Evolutionary conservation across 2,329 filamentous ascomycete genomes (phyloP), one percentile per base, ranked within the genome.

Genomic region (Clarireedia monteithiana): DNA sequence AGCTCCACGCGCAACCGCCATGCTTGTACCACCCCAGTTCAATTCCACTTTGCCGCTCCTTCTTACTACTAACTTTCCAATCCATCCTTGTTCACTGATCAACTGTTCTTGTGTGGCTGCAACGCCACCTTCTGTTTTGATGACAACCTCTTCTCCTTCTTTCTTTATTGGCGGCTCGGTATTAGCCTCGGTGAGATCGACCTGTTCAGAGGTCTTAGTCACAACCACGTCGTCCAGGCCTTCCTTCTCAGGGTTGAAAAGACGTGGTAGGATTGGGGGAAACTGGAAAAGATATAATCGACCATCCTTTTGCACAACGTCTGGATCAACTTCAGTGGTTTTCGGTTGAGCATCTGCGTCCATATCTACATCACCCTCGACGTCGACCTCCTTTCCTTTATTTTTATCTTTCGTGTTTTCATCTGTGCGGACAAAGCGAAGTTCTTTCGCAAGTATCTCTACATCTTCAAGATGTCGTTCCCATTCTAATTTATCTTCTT

Each of bases 261-360:
- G 71, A 0, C 80, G 77, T 6, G 83, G 82, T 10, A 85, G 74
- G 4, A 84, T 71, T 5, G 81, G 81, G 42, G 83, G 83, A 61
- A 86, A 80, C 62, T 85, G 83, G 70, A 85, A 85, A 50, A 86
- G 73, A 59, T 84, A 85, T 52, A 85, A 68, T 39, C 80, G 75
- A 23, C 82, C 81, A 47, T 83, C 80, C 48, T 67, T 66, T 27
- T 54, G 51, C 20, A 39, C 48, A 5, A 34, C 51, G 39, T 54
- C 51, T 40, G 51, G 15, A 12, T 63, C 59, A 24, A 64, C 63
- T 53, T 50, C 54, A 40, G 26, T 40, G 12, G 58, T 57, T 30
- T 55, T 34, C 26, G 9, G 30, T 23, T 36, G 40, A 9, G 48
- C 44, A 27, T 36, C 58, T 36, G 54, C 62, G 5, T 63, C 63